phyloP scores from a whole-genome alignment of 2,329 filamentous ascomycete genomes.

The Sarocladium strictum region DNA sequence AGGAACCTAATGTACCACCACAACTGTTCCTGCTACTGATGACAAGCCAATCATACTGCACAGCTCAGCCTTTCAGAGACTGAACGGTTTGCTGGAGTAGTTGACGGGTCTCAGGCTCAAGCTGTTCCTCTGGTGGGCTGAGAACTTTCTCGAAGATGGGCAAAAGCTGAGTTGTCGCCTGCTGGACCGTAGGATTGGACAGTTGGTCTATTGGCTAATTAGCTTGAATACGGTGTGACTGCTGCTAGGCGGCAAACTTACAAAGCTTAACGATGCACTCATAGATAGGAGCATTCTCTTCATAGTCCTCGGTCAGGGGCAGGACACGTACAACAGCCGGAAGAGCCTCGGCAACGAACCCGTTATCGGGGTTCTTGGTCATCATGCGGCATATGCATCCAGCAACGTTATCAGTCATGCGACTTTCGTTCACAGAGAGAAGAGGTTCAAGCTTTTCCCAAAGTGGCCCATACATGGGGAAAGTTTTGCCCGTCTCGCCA shows the following conservation, averaged over 20 bases:
- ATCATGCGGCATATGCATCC: slow-evolving; percentile 93
- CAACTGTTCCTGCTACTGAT: no score
- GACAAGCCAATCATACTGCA: slow-evolving; percentile 20
- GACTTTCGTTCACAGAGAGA: slow-evolving; percentile 68
- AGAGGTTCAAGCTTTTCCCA: slow-evolving; percentile 82
- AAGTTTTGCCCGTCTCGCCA: slow-evolving; percentile 59
- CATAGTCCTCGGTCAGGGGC: slow-evolving; percentile 86
- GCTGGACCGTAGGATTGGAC: slow-evolving; percentile 62
- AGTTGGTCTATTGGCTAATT: slow-evolving; percentile 47
- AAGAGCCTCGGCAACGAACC: slow-evolving; percentile 76
- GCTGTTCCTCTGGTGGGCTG: slow-evolving; percentile 65
- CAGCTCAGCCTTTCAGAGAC: slow-evolving; percentile 14
- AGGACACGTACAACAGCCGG: slow-evolving; percentile 73
- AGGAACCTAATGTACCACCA: no score
- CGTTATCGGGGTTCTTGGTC: slow-evolving; percentile 74
- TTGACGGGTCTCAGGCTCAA: slow-evolving; percentile 64
- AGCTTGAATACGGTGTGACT: slow-evolving; percentile 14
- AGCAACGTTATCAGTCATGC: slow-evolving; percentile 86
- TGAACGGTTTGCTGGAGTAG: slow-evolving; percentile 60
- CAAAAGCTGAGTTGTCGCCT: slow-evolving; percentile 63
- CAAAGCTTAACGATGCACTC: slow-evolving; percentile 84
- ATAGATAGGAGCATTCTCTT: slow-evolving; percentile 94
- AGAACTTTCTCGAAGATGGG: slow-evolving; percentile 69
- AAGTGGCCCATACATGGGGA: slow-evolving; percentile 72
- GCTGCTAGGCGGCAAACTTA: slow-evolving; percentile 37